A percentile compares a stretch with the other conserved stretches of the same genome.
Evolutionary conservation across 2,329 filamentous ascomycete genomes (phyloP).

Genomic region (Botryotinia convoluta): DNA sequence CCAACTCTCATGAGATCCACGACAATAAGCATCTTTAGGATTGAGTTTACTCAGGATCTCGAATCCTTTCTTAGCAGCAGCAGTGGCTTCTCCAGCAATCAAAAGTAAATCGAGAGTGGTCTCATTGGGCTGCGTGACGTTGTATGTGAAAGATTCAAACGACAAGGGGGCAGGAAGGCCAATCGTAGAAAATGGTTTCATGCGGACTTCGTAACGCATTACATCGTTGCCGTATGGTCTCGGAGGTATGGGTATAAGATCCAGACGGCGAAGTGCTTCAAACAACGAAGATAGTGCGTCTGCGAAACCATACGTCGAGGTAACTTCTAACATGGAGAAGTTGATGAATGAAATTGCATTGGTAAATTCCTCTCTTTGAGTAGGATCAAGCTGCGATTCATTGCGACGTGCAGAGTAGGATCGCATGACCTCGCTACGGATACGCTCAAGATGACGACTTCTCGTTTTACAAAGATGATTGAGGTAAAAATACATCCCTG

Average conservation of each 20-base stretch:
- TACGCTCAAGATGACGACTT: constrained; percentile 62
- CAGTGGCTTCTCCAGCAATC: constrained; percentile 38
- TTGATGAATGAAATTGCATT: constrained; percentile 56
- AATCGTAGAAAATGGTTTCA: constrained; percentile 66
- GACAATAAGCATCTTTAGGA: constrained; percentile 52
- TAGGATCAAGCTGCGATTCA: constrained; percentile 18
- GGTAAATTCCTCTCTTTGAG: constrained; percentile 42
- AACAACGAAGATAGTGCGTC: constrained; percentile 53
- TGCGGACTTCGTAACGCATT: constrained; percentile 64
- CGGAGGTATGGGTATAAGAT: constrained; percentile 41
- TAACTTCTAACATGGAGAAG: constrained; percentile 61
- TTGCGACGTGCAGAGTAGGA: constrained; percentile 24
- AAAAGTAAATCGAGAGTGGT: constrained; percentile 37
- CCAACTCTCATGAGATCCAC: constrained; percentile 62
- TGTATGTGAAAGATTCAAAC: constrained; percentile 49
- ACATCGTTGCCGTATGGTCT: constrained; percentile 55
- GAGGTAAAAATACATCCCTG: constrained; percentile 89
- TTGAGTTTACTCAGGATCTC: constrained; percentile 55
- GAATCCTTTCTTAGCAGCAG: constrained; percentile 50
- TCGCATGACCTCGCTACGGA: constrained; percentile 60
- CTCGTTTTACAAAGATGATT: constrained; percentile 69
- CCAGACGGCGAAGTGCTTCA: constrained; percentile 45
- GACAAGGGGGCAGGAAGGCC: constrained; percentile 56
- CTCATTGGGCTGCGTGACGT: constrained; percentile 45
- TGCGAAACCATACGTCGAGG: constrained; percentile 56